These are phyloP conservation scores for Vicia villosa DNA, from an alignment of 306 rosid genomes.

Conservation along the genomic window DNA sequence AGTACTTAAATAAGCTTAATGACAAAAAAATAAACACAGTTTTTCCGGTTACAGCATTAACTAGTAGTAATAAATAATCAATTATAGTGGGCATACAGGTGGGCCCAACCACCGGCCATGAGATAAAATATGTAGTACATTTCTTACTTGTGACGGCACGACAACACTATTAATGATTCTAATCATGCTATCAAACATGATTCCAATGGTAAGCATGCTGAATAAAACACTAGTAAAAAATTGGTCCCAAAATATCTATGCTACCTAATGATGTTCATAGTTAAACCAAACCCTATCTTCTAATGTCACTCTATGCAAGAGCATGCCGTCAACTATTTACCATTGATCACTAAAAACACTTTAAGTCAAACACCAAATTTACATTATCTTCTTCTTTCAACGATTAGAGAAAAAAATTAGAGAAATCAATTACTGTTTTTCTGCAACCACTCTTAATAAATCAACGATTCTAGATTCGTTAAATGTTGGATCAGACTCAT, in stretches of 20 bases:
- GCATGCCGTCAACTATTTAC: conserved; percentile 3
- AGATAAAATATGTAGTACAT: conserved; percentile 35
- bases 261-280: conserved; percentile 17
- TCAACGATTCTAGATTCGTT: too few relatives aligned
- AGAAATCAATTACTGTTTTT: too few relatives aligned
- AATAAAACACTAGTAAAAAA: conserved; percentile 6
- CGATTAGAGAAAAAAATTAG: too few relatives aligned
- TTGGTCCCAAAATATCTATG: conserved; percentile 35
- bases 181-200: conserved; percentile 24
- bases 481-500: too few relatives aligned
- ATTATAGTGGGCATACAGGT: conserved; percentile 21
- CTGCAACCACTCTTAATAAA: too few relatives aligned
- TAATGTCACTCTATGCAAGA: conserved; percentile 15
- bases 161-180: conserved; percentile 35
- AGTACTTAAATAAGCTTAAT: too few relatives aligned
- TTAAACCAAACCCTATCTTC: conserved; percentile 39
- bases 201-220: conserved; percentile 15
- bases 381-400: too few relatives aligned
- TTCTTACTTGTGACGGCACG: conserved; percentile 61
- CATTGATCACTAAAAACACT: too few relatives aligned
- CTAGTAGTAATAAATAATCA: conserved; percentile 18
- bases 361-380: too few relatives aligned
- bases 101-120: conserved; percentile 58
- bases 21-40: conserved; percentile 33
- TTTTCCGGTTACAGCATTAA: conserved; percentile 38